Evolutionary conservation across 2,329 filamentous ascomycete genomes (phyloP).

Genomic region (Pyrenophora seminiperda): DNA sequence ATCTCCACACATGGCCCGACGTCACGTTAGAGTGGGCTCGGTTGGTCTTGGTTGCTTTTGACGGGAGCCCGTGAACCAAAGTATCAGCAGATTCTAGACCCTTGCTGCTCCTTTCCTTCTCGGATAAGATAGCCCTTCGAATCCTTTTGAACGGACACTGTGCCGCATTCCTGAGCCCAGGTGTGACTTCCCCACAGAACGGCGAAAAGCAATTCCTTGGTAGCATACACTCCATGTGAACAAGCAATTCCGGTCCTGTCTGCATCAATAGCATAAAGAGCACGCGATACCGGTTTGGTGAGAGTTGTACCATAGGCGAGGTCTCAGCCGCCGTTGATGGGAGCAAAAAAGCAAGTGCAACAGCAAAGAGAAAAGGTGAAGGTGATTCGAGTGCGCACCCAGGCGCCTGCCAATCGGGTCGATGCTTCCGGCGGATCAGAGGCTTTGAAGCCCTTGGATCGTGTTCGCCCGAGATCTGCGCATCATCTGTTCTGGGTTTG

Average conservation of each 20-base stretch:
- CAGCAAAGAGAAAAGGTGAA: slow-evolving; percentile 12
- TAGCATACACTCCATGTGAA: background rate
- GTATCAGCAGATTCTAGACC: slow-evolving; percentile 15
- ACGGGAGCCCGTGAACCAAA: slow-evolving; percentile 11
- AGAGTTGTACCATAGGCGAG: slow-evolving; percentile 19
- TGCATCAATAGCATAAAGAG: background rate
- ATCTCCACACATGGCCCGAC: slow-evolving; percentile 8
- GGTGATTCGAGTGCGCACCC: slow-evolving; percentile 6
- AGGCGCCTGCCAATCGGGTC: slow-evolving; percentile 15
- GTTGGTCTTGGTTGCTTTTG: slow-evolving; percentile 12
- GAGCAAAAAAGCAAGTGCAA: slow-evolving; percentile 18
- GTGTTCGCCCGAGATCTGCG: slow-evolving; percentile 18
- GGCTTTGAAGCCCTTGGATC: slow-evolving; percentile 16
- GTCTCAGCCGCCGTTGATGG: slow-evolving; percentile 13
- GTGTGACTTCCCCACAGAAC: background rate
- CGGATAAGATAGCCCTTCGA: slow-evolving; percentile 1
- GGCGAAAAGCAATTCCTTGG: slow-evolving; percentile 11
- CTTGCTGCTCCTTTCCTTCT: slow-evolving; percentile 1
- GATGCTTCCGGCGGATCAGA: slow-evolving; percentile 10
- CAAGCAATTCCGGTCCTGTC: slow-evolving; percentile 9
- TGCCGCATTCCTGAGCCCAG: slow-evolving; percentile 1
- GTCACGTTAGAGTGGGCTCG: slow-evolving; percentile 15
- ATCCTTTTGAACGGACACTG: slow-evolving; percentile 7
- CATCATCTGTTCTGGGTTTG: slow-evolving; percentile 16
- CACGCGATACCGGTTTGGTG: slow-evolving; percentile 5